A percentile compares a stretch with the other conserved stretches of the same genome.
phyloP scores from a whole-genome alignment of 106 monocot genomes.

The Acanthochlamys bracteata region DNA sequence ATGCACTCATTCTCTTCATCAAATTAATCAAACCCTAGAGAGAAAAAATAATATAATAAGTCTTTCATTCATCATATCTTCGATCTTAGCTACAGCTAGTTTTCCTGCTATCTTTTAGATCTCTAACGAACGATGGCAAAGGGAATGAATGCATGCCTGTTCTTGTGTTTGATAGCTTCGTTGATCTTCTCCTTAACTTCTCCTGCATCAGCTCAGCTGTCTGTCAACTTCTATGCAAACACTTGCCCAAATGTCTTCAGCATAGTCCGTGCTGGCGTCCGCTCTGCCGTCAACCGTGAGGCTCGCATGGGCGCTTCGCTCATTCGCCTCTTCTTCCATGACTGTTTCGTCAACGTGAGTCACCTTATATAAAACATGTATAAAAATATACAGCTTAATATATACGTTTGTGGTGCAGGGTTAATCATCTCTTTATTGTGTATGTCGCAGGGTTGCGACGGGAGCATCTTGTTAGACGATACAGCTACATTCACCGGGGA shows the following conservation, averaged over 20 bases:
- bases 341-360: constrained; percentile 49
- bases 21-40: no score
- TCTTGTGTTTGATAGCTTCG: background rate
- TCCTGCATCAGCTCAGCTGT: constrained; percentile 10
- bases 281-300: constrained; percentile 14
- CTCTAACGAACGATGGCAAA: constrained; percentile 7
- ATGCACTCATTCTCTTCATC: no score
- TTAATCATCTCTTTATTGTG: background rate
- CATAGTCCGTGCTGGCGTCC: constrained; percentile 9
- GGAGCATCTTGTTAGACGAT: constrained; percentile 23
- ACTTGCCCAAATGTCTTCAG: constrained; percentile 16
- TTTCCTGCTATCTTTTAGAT: no score
- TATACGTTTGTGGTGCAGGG: no score
- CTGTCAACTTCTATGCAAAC: constrained; percentile 17
- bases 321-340: constrained; percentile 52
- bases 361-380: background rate
- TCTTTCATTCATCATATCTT: no score
- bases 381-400: no score
- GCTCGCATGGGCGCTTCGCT: constrained; percentile 39
- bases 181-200: background rate
- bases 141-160: background rate
- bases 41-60: no score
- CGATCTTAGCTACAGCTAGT: no score
- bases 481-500: constrained; percentile 19
- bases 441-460: constrained; percentile 31